Conservation (phyloP, 805 yeast species). For the Zygotorulaspora danielsina region DNA sequence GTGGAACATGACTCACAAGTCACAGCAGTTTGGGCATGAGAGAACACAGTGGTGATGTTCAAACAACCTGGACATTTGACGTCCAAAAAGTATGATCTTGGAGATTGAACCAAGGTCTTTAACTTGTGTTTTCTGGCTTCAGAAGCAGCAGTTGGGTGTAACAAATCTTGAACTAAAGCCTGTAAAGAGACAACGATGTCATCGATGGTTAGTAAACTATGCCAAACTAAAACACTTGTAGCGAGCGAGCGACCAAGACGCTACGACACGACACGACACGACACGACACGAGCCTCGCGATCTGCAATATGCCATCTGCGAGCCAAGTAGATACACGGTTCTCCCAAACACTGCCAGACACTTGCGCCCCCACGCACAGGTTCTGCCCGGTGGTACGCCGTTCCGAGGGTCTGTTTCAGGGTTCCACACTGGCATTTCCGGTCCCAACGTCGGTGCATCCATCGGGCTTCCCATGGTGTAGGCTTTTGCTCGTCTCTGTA, state of each 20-base stretch:
- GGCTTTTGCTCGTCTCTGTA: no score
- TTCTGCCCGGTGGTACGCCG: no score
- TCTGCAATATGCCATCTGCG: no score
- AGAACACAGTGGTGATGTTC: slow-evolving; percentile 98
- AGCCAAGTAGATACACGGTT: no score
- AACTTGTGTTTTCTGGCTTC: slow-evolving; percentile 97
- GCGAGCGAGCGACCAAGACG: neutral
- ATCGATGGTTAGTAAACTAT: slow-evolving; percentile 28
- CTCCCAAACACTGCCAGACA: no score
- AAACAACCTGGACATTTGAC: slow-evolving; percentile 99
- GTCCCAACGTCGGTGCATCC: no score
- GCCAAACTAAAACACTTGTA: no score
- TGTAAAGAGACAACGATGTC: slow-evolving; percentile 22
- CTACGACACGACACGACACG: neutral
- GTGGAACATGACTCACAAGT: slow-evolving; percentile 98
- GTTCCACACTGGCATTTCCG: no score
- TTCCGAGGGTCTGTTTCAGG: no score
- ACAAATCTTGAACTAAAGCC: slow-evolving; percentile 99
- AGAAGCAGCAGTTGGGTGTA: slow-evolving; percentile 95
- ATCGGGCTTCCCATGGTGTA: no score
- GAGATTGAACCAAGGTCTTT: slow-evolving; percentile 94
- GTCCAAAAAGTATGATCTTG: slow-evolving; percentile 99
- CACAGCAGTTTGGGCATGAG: slow-evolving; percentile 99
- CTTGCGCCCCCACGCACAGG: no score
- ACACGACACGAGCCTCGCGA: no score